phyloP scores from a whole-genome alignment of 2,329 filamentous ascomycete genomes.

The Escovopsis sp. region DNA sequence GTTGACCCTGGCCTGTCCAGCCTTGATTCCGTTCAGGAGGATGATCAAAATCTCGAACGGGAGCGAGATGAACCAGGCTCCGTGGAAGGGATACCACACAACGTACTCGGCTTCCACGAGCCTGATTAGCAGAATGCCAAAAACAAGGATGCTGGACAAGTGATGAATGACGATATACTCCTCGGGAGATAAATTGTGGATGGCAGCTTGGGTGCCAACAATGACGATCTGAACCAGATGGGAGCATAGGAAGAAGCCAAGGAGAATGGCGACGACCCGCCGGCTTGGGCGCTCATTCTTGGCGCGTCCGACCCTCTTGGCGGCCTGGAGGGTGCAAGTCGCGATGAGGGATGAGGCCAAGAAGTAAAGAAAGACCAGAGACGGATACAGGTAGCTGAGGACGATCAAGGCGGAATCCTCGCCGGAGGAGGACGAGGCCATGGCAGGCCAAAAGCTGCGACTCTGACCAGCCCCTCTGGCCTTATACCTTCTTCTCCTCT shows the following conservation, averaged over 20 bases:
- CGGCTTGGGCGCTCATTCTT: constrained; percentile 9
- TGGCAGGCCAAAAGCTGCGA: constrained; percentile 2
- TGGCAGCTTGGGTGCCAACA: constrained; percentile 14
- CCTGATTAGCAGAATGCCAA: constrained; percentile 42
- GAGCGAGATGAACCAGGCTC: constrained; percentile 45
- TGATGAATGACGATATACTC: constrained; percentile 40
- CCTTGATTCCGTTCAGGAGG: constrained; percentile 10
- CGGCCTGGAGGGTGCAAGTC: constrained; percentile 37
- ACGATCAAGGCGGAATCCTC: constrained; percentile 20
- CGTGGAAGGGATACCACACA: constrained; percentile 49
- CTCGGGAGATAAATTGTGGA: constrained; percentile 15
- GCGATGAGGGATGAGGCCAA: constrained; percentile 33
- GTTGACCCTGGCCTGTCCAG: constrained; percentile 1
- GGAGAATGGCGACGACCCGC: constrained; percentile 23
- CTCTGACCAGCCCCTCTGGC: no score
- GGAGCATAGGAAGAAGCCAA: constrained; percentile 28
- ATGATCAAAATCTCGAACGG: constrained; percentile 37
- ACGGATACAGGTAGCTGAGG: constrained; percentile 46
- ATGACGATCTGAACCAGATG: constrained; percentile 32
- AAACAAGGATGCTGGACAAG: constrained; percentile 48
- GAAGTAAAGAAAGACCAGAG: constrained; percentile 43
- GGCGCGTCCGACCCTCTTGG: constrained; percentile 11
- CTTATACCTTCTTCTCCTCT: no score
- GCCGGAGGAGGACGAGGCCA: constrained; percentile 1
- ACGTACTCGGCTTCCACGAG: constrained; percentile 35